These are phyloP conservation scores for Jasminum sambac DNA, from an alignment of 257 asterid species.

Conservation along the genomic window DNA sequence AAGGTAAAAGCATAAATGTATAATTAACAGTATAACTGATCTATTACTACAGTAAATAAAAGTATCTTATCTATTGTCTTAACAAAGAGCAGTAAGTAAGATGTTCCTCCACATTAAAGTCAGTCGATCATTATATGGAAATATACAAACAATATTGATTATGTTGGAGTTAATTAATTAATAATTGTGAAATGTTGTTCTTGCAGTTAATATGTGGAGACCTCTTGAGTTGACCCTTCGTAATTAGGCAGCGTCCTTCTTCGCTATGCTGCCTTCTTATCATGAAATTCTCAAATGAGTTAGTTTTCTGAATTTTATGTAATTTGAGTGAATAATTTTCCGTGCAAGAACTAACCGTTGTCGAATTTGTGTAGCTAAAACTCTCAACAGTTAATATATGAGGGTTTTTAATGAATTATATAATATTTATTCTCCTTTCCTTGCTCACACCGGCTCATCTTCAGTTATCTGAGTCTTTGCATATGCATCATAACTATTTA, in stretches of 20 bases:
- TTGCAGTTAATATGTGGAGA: constrained; percentile 2
- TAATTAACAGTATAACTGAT: too few relatives aligned
- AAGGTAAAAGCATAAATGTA: too few relatives aligned
- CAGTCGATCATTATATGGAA: too few relatives aligned
- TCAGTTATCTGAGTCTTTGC: too few relatives aligned
- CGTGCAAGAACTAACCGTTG: constrained; percentile 5
- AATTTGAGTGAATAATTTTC: constrained; percentile 12
- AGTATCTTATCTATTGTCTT: too few relatives aligned
- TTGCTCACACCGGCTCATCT: too few relatives aligned
- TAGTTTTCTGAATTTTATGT: constrained; percentile 9
- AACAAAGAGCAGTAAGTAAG: too few relatives aligned
- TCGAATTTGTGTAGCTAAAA: background rate
- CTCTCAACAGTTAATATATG: background rate
- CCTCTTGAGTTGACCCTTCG: background rate
- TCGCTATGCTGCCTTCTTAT: background rate
- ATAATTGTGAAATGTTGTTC: background rate
- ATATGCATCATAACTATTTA: too few relatives aligned
- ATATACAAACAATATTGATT: too few relatives aligned
- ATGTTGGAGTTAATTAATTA: background rate
- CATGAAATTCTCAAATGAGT: background rate
- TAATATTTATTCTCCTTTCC: background rate
- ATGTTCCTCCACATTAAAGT: too few relatives aligned
- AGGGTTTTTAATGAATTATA: background rate
- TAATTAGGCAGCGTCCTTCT: background rate
- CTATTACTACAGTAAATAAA: too few relatives aligned